These are phyloP conservation scores for Candida insectalens DNA, from an alignment of 805 yeast species.

Conservation along the genomic window DNA sequence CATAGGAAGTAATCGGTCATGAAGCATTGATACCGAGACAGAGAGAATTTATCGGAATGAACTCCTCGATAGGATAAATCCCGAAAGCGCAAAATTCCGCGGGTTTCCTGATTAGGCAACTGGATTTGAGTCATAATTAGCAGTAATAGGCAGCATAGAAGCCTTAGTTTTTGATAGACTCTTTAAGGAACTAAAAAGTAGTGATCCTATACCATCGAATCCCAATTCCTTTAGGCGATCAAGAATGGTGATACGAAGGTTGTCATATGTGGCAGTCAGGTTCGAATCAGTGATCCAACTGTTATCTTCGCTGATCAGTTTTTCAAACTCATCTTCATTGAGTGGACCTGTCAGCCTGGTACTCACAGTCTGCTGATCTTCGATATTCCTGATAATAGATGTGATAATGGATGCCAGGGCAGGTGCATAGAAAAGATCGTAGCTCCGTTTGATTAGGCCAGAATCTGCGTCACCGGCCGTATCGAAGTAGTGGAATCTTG, in stretches of 20 bases:
- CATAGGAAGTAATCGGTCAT: too few relatives aligned
- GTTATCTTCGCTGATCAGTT: constrained; percentile 16
- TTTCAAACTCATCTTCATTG: constrained; percentile 30
- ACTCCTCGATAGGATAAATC: too few relatives aligned
- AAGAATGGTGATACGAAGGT: constrained; percentile 34
- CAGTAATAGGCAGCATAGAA: too few relatives aligned
- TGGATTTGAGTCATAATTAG: too few relatives aligned
- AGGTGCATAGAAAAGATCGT: constrained; percentile 41
- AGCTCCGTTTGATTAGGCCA: constrained; percentile 9
- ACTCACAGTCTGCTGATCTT: constrained; percentile 28
- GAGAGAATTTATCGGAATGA: too few relatives aligned
- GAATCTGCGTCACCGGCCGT: background rate
- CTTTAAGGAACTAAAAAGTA: constrained; percentile 45
- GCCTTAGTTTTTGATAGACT: constrained; percentile 23
- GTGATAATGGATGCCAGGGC: constrained; percentile 37
- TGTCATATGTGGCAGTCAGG: constrained; percentile 27
- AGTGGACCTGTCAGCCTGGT: constrained; percentile 44
- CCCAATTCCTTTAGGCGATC: constrained; percentile 31
- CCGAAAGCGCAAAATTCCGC: too few relatives aligned
- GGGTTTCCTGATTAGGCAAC: too few relatives aligned
- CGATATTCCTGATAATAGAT: constrained; percentile 34
- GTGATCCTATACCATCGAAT: constrained; percentile 37
- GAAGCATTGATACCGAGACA: too few relatives aligned
- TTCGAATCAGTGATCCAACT: constrained; percentile 25
- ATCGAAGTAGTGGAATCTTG: background rate